Percentiles rank a stretch among this genome's conserved stretches.
Evolutionary conservation across 73 alveolate species (phyloP).

Genomic region (Paramecium caudatum): DNA sequence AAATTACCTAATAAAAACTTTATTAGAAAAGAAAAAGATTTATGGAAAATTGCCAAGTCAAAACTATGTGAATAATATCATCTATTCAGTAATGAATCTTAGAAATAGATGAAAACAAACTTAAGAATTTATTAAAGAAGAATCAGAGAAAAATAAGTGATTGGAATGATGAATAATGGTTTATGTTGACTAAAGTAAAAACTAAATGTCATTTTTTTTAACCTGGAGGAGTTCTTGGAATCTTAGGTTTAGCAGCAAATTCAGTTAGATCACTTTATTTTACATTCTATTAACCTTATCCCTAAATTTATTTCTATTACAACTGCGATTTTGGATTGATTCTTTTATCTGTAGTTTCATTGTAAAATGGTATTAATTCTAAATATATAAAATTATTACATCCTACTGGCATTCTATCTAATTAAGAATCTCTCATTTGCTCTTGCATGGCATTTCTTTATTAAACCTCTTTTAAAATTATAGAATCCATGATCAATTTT

Average conservation of each 20-base stretch:
- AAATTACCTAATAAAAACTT: conserved; percentile 41
- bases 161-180: too few species aligned
- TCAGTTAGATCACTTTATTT: background rate
- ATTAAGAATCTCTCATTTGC: conserved; percentile 28
- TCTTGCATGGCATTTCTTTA: conserved; percentile 28
- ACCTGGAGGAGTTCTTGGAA: conserved; percentile 67
- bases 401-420: conserved; percentile 63
- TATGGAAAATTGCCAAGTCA: conserved; percentile 11
- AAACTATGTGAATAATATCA: background rate
- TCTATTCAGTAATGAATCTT: background rate
- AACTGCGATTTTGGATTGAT: background rate
- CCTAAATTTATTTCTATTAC: background rate
- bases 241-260: conserved; percentile 31
- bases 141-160: too few species aligned
- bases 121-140: too few species aligned
- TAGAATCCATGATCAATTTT: conserved; percentile 53
- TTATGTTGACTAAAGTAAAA: too few species aligned
- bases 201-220: background rate
- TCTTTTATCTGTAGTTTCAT: background rate
- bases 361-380: background rate
- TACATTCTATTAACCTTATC: background rate
- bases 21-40: conserved; percentile 33
- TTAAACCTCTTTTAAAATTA: conserved; percentile 13
- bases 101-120: too few species aligned
- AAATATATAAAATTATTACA: background rate